phyloP scores from a whole-genome alignment of 257 asterid genomes.

The Paraleonurus japonicus region DNA sequence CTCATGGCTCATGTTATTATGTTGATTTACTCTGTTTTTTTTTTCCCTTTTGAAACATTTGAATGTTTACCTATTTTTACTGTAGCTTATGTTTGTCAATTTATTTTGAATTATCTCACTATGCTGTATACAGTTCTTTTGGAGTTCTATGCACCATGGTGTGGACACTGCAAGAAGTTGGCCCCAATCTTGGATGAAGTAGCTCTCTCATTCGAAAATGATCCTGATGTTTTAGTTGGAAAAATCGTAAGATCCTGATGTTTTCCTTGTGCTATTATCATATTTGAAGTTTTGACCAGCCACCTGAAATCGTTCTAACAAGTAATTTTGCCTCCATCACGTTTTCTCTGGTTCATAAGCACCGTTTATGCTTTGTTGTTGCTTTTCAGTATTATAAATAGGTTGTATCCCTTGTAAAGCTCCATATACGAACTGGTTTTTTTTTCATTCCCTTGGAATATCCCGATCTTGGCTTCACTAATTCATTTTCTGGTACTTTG shows the following conservation, averaged over 20 bases:
- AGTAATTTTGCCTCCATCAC: neutral
- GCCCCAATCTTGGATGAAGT: slow-evolving; percentile 94
- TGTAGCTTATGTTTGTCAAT: slow-evolving; percentile 14
- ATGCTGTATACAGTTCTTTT: slow-evolving; percentile 51
- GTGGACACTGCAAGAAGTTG: slow-evolving; percentile 90
- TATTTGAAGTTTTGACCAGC: neutral
- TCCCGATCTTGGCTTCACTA: neutral
- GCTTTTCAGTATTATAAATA: neutral
- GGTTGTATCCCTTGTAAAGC: no score
- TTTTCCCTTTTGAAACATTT: neutral
- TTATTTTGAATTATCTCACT: slow-evolving; percentile 17
- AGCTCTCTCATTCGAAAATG: slow-evolving; percentile 64
- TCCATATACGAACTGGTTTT: neutral
- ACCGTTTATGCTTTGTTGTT: neutral
- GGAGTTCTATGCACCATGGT: slow-evolving; percentile 96
- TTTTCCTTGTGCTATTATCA: no score
- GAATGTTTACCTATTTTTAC: neutral
- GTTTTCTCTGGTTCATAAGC: neutral
- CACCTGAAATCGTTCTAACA: neutral
- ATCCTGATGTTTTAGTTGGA: slow-evolving; percentile 69
- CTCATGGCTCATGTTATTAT: neutral
- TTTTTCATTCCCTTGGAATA: neutral
- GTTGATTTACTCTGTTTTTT: neutral
- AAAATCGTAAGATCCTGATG: slow-evolving; percentile 58
- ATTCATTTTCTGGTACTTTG: slow-evolving; percentile 19